Evolutionary conservation across 306 rosid species (phyloP), one percentile per base, ranked within the genome.

Genomic region (Quercus bicolor): DNA sequence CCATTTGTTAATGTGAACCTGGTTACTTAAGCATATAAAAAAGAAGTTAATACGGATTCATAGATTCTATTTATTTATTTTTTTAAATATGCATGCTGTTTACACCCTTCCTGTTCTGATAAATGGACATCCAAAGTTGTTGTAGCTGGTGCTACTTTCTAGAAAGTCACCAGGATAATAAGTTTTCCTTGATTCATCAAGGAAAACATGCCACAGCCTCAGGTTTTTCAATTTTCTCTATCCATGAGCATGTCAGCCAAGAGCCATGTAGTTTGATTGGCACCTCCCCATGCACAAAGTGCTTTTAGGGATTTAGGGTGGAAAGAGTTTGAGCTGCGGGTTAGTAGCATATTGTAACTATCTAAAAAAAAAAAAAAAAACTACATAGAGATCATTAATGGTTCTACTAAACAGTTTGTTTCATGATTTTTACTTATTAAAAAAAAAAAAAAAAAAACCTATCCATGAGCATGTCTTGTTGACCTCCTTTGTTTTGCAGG

Each of bases 401-500:
- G 45, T 8, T 40, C 45, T 40, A 8, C 45, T 40, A 40, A 40
- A 40, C 45, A 40, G 45, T 40, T 40, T 40, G 11, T 40, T 40
- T 8, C 12, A 40, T 0, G 12, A 40, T 40, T 40, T 37, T 40
- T 8, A 40, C 45, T 8, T 40, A 40, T 1, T 1, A 34, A 34
- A 34, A 5, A 33, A 33, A 33, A 6, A 34, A n/a, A n/a, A 37
- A 37, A 7, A 37, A 7, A 7, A 37, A 2, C 45, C 37, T 62
- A 52, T 23, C 26, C 34, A 62, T 48, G 40, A 19, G 31, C 15
- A 6, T 40, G 60, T 65, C 56, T 78, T 79, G 53, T 45, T 29
- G 56, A 73, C 57, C 8, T 70, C 56, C 3, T 70, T 77, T 61
- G 20, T 72, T 77, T 10, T 83, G 78, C 87, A 91, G 97, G 97